Conservation (phyloP, 1,139 yeast species). For the Kodamaea fungicola region DNA sequence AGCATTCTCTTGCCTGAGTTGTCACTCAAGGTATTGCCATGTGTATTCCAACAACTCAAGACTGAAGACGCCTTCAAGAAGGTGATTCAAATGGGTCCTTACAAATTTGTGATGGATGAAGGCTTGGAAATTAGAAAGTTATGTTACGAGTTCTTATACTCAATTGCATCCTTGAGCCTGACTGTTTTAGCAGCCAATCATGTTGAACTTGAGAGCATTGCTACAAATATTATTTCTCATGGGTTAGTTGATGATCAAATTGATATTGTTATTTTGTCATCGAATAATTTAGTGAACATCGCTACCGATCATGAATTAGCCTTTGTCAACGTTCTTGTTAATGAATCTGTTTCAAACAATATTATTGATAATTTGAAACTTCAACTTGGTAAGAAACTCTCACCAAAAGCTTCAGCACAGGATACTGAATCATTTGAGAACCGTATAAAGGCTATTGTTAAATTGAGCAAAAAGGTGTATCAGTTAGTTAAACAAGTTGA, state of each 20-base stretch:
- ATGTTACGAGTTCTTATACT: constrained; percentile 67
- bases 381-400: constrained; percentile 35
- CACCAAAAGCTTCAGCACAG: constrained; percentile 43
- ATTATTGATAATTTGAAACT: constrained; percentile 23
- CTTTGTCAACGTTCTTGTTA: constrained; percentile 12
- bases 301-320: constrained; percentile 16
- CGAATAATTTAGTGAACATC: constrained; percentile 31
- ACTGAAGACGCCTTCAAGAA: constrained; percentile 59
- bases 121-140: constrained; percentile 74
- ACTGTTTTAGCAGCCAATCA: constrained; percentile 15
- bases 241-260: constrained; percentile 39
- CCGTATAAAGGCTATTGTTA: constrained; percentile 26
- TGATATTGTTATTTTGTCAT: constrained; percentile 38
- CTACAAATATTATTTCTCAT: constrained; percentile 24
- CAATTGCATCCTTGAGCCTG: constrained; percentile 36
- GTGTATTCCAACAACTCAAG: constrained; percentile 52
- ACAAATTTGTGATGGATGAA: constrained; percentile 77
- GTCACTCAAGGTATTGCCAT: constrained; percentile 32
- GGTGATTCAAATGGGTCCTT: constrained; percentile 80
- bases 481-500: constrained; percentile 5
- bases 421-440: constrained; percentile 37
- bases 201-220: constrained; percentile 22
- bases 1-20: constrained; percentile 11
- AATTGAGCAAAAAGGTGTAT: constrained; percentile 12
- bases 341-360: constrained; percentile 17